Evolutionary conservation across 108 stramenopile genomes (phyloP).

Genomic region (Skeletonema costatum): DNA sequence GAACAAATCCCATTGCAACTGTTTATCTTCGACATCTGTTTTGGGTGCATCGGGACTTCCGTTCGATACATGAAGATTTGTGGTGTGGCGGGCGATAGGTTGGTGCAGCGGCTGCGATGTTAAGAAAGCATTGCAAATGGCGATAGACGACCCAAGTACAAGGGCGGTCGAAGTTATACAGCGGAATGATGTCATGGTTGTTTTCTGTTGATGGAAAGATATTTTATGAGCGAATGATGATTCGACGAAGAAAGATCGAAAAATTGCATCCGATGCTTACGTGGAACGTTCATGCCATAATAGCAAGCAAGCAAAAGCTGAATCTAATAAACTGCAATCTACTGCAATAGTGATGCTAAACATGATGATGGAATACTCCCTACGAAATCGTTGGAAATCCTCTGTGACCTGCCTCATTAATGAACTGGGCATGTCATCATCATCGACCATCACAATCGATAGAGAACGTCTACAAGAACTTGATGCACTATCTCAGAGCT

Average conservation of each 20-base stretch:
- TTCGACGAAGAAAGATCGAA: not conserved
- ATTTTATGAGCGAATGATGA: not conserved
- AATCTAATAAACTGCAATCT: no score
- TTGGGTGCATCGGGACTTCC: conserved; percentile 43
- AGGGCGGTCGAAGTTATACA: not conserved
- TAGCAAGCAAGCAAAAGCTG: no score
- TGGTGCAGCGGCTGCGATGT: conserved; percentile 1
- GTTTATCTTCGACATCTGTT: conserved; percentile 53
- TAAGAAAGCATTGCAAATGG: conserved; percentile 15
- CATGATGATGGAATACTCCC: not conserved
- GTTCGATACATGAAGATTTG: not conserved
- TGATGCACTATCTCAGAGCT: conserved; percentile 27
- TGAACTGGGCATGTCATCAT: not conserved
- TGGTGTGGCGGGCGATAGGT: not conserved
- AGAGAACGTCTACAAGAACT: not conserved
- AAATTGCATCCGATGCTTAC: not conserved
- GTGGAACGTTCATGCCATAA: not conserved
- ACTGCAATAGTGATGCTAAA: not conserved
- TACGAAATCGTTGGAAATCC: conserved; percentile 17
- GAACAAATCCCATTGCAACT: conserved; percentile 84
- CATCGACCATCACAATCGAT: not conserved
- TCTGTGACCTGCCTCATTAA: conserved; percentile 8
- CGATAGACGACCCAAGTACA: not conserved
- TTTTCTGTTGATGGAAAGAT: not conserved
- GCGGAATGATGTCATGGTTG: not conserved